Base-by-base conservation (phyloP, 1,284 basidiomycete species). In the Cryptococcus floricola region DNA sequence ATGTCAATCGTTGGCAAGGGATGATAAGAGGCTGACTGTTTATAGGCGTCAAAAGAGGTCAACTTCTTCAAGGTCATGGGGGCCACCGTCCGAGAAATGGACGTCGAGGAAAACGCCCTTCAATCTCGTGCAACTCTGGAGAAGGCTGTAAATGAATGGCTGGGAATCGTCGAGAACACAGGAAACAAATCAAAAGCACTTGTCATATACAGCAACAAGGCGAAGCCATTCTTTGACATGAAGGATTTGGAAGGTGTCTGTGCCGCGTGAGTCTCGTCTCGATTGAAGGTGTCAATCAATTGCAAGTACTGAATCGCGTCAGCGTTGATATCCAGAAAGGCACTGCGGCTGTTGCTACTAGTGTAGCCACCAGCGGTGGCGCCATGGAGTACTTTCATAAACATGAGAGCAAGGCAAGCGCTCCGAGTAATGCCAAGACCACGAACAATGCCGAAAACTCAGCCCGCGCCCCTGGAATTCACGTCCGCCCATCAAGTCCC, bases 61-160 rank as follows among this genome's bases (percentile, higher is more conserved):
- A 47, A 62, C 7, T 73, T 60, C 31, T 59, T 70, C 23, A 14
- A 57, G 9, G 67, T 68, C 5, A 73, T 73, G 70, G 69, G 71
- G 14, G 69, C 67, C 8, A 54, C 57, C 5, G 68, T 62, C 27
- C 47, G 54, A 39, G 71, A 75, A n/a, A 51, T 73, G n/a, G 63
- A 71, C 42, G 50, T 73, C 39, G 61, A 6, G 57, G 53, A 5
- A 45, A 56, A 1, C 61, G 65, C 1, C 39, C 65, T 2, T 6
- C 39, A 1, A 48, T 31, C 65, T 1, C 27, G 47, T 0, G 38
- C 57, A 12, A 70, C 68, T 41, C 63, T 73, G 16, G 41, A 60
- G 14, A 43, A 57, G 5, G 60, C 66, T 4, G 42, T 73, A 8
- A 31, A 31, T 3, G 39, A 49, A 0, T 64, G 64, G 55, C 16